Base-by-base conservation (phyloP, 176 grass and related monocot species). In the Paspalum vaginatum region DNA sequence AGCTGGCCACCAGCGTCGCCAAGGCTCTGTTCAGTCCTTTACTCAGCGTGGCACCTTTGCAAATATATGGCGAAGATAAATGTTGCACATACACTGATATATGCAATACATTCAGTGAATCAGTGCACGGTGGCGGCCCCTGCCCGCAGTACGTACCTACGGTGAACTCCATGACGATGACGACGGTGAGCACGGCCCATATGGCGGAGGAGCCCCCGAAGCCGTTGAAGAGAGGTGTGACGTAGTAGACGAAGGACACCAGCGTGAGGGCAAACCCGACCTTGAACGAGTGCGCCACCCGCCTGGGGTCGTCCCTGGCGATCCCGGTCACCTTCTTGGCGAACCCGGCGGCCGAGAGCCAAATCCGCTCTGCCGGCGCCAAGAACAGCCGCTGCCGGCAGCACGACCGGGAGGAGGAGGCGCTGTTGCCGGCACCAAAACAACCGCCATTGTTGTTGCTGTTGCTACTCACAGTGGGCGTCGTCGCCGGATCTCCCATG, bases 81-180 rank as follows among this genome's bases (percentile, higher is more conserved):
- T n/a, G n/a, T n/a, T n/a, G n/a, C n/a, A n/a, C n/a, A n/a, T n/a
- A n/a, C n/a, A n/a, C n/a, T n/a, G n/a, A n/a, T n/a, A n/a, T n/a
- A n/a, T n/a, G 32, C 32, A 32, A 3, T 32, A 32, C 32, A 32
- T 32, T 32, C 32, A 32, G 6, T 52, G n/a, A n/a, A n/a, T n/a
- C n/a, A n/a, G n/a, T n/a, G n/a, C n/a, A n/a, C n/a, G n/a, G n/a
- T n/a, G n/a, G n/a, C n/a, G n/a, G n/a, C n/a, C n/a, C n/a, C n/a
- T n/a, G n/a, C n/a, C n/a, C n/a, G 17, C 50, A 12, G 12, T 50
- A 6, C 49, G 43, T 39, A 95, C 93, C 93, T 7, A 90, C 88
- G 1, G 93, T 97, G 60, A 89, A 93, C 77, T 97, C 93, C 91
- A 93, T 97, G 88, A 97, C 88, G n/a, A 97, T 81, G 15, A 89